phyloP scores from a whole-genome alignment of 169 alveolate genomes.

The Perkinsus olseni region DNA sequence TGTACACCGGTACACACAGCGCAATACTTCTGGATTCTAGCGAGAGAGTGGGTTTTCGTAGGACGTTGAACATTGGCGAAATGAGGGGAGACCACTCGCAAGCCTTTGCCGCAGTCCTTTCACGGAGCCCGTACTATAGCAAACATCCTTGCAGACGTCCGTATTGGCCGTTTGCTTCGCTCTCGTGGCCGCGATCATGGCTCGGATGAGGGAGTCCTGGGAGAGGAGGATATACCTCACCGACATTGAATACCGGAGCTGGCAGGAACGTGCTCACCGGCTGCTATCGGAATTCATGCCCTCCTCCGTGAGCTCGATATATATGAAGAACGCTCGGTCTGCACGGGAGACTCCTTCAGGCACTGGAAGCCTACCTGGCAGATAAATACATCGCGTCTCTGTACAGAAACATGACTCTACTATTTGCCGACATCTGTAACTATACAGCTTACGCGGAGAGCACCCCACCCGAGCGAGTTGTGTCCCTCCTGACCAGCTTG shows the following conservation, averaged over 20 bases:
- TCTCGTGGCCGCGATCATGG: background rate
- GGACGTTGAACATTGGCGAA: too few species aligned
- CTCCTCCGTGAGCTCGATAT: background rate
- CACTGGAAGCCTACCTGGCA: too few species aligned
- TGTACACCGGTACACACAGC: too few species aligned
- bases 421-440: constrained; percentile 97
- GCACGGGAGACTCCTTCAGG: background rate
- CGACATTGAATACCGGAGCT: background rate
- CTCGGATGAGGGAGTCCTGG: background rate
- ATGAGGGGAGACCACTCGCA: too few species aligned
- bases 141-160: too few species aligned
- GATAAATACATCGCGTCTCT: constrained; percentile 36
- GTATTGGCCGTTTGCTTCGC: too few species aligned
- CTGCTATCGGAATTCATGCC: background rate
- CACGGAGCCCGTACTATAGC: too few species aligned
- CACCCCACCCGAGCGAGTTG: constrained; percentile 21
- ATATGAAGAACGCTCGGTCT: background rate
- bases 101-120: too few species aligned
- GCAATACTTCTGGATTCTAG: too few species aligned
- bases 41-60: too few species aligned
- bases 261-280: background rate
- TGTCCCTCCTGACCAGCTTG: constrained; percentile 27
- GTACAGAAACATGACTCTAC: constrained; percentile 88
- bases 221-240: background rate
- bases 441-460: constrained; percentile 87